phyloP scores from a whole-genome alignment of 2,329 filamentous ascomycete species.

The Achaetomium macrosporum region DNA sequence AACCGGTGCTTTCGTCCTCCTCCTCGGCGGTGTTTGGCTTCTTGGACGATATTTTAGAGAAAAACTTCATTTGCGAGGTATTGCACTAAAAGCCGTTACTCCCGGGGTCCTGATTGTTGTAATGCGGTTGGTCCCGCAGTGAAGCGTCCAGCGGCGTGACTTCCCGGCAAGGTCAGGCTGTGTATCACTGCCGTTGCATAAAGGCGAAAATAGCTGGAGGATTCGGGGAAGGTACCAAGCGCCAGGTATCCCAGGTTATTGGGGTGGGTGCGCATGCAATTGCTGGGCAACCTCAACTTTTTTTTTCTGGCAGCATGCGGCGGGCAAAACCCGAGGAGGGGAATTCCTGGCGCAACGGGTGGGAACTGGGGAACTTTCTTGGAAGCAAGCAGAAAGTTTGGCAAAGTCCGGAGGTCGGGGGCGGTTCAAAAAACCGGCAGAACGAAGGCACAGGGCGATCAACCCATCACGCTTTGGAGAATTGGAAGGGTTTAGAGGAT shows the following conservation, averaged over 20 bases:
- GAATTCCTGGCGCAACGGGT: not conserved
- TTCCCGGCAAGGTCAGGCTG: slow-evolving; percentile 24
- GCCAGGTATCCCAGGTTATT: slow-evolving; percentile 13
- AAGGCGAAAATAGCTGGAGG: slow-evolving; percentile 22
- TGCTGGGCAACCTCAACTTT: slow-evolving; percentile 2
- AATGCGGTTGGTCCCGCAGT: slow-evolving; percentile 22
- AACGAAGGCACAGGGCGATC: slow-evolving; percentile 13
- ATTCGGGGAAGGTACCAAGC: slow-evolving; percentile 17
- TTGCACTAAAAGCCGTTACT: slow-evolving; percentile 18
- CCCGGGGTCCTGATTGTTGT: slow-evolving; percentile 19
- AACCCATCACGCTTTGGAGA: slow-evolving; percentile 16
- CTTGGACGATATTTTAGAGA: slow-evolving; percentile 42
- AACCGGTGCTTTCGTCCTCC: slow-evolving; percentile 28
- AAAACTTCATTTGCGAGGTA: slow-evolving; percentile 46
- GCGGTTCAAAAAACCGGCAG: slow-evolving; percentile 11
- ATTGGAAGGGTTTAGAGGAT: slow-evolving; percentile 26
- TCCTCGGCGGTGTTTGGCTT: slow-evolving; percentile 35
- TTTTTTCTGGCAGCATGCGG: not conserved
- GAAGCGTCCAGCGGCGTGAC: slow-evolving; percentile 21
- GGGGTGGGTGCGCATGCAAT: slow-evolving; percentile 14
- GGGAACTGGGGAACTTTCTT: not conserved
- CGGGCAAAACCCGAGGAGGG: slow-evolving; percentile 7
- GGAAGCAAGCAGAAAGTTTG: slow-evolving; percentile 2
- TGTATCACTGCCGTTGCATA: slow-evolving; percentile 23
- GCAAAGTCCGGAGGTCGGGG: slow-evolving; percentile 16